These are phyloP conservation scores for Coemansia sp. DNA, from an alignment of 192 early-diverging fungal genomes.

Conservation along the genomic window DNA sequence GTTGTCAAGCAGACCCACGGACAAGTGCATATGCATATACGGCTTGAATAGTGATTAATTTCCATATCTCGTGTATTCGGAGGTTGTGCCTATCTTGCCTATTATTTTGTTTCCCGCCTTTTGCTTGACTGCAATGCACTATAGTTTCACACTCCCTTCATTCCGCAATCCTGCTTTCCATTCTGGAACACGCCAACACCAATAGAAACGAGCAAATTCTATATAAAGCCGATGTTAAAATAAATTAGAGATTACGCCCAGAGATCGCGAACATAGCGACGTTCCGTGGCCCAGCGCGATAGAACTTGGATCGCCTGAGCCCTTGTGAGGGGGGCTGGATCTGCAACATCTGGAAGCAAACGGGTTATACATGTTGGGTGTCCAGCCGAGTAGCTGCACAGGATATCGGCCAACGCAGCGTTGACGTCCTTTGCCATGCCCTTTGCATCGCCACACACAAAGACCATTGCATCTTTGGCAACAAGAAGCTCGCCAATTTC, in stretches of 20 bases:
- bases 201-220: no score
- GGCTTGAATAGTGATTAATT: not conserved
- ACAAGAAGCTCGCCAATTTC: conserved; percentile 63
- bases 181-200: no score
- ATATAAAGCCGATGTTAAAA: no score
- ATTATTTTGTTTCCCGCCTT: no score
- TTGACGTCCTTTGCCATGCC: conserved; percentile 91
- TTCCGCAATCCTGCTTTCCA: no score
- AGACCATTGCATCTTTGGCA: conserved; percentile 66
- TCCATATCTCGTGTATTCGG: no score
- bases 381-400: conserved; percentile 45
- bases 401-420: conserved; percentile 69
- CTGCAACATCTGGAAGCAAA: conserved; percentile 38
- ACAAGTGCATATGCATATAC: not conserved
- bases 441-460: conserved; percentile 83
- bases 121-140: no score
- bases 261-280: conserved; percentile 51
- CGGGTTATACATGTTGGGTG: conserved; percentile 28
- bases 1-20: not conserved
- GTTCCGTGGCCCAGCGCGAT: conserved; percentile 57
- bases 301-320: conserved; percentile 54
- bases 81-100: no score
- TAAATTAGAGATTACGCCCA: conserved; percentile 27
- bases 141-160: no score
- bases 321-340: conserved; percentile 9